These are phyloP conservation scores for Monilinia laxa DNA, from an alignment of 2,329 filamentous ascomycete species.

Conservation along the genomic window DNA sequence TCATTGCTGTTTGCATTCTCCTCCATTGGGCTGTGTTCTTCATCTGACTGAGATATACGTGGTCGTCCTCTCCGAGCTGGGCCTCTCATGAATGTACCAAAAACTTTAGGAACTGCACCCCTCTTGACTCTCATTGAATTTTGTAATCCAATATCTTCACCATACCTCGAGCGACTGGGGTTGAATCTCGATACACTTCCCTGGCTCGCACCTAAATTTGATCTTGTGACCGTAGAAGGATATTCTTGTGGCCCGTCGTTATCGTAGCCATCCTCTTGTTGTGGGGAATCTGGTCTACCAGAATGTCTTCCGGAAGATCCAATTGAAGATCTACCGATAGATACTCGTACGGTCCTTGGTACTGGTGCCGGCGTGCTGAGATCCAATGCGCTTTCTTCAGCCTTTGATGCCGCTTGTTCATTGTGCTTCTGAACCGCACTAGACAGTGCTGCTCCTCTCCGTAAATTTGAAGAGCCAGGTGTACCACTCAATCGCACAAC, in stretches of 20 bases:
- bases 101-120: conserved; percentile 61
- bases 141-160: conserved; percentile 65
- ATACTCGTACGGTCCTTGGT: conserved; percentile 37
- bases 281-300: conserved; percentile 31
- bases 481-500: conserved; percentile 40
- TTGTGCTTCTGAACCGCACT: conserved; percentile 32
- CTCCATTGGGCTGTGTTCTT: conserved; percentile 45
- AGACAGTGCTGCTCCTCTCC: conserved; percentile 37
- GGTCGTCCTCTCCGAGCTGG: conserved; percentile 74
- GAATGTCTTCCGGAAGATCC: conserved; percentile 37
- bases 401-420: conserved; percentile 30
- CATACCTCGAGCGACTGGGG: conserved; percentile 51
- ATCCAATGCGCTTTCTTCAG: conserved; percentile 36
- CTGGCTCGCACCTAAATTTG: conserved; percentile 48
- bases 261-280: conserved; percentile 31
- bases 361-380: conserved; percentile 39
- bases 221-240: conserved; percentile 50
- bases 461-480: conserved; percentile 35
- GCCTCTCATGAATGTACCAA: conserved; percentile 76
- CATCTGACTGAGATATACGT: conserved; percentile 49
- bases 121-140: conserved; percentile 77
- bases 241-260: conserved; percentile 34
- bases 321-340: conserved; percentile 33
- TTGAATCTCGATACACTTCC: conserved; percentile 54
- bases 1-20: conserved; percentile 39